Conservation (phyloP, 495 filamentous ascomycete genomes). For the Penicillium steckii region DNA sequence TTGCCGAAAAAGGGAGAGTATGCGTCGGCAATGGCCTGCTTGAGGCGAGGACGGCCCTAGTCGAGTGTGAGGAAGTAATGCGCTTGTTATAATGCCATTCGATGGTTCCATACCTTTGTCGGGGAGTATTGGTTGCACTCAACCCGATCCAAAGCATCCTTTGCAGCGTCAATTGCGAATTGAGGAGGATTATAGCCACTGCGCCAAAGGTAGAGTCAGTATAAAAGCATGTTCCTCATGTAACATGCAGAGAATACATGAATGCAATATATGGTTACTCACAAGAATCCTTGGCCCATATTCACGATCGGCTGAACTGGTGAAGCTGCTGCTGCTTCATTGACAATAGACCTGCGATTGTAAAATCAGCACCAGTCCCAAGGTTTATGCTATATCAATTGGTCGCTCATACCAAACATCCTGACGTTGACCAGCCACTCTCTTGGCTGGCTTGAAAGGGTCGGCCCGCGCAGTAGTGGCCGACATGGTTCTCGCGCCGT, state of each 20-base stretch:
- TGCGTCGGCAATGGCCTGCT: constrained; percentile 85
- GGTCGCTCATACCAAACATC: constrained; percentile 81
- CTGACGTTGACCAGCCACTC: constrained; percentile 78
- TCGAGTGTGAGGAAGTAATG: constrained; percentile 6
- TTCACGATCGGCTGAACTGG: constrained; percentile 90
- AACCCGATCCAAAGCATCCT: constrained; percentile 82
- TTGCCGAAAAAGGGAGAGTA: constrained; percentile 85
- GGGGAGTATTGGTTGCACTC: constrained; percentile 99
- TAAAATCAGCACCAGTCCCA: neutral
- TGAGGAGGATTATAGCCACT: constrained; percentile 92
- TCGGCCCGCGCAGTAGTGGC: constrained; percentile 42
- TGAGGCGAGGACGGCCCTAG: constrained; percentile 80
- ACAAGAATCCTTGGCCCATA: constrained; percentile 96
- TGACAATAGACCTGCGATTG: constrained; percentile 78
- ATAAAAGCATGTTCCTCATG: too few relatives aligned
- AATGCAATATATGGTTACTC: constrained; percentile 16
- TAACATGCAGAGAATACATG: too few relatives aligned
- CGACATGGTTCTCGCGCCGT: constrained; percentile 41
- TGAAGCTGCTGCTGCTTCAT: constrained; percentile 82
- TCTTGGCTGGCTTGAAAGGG: constrained; percentile 66
- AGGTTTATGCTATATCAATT: neutral
- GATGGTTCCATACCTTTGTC: constrained; percentile 68
- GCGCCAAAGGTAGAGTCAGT: neutral
- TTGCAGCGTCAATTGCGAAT: constrained; percentile 90
- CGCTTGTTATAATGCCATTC: neutral